Base-by-base conservation (phyloP, 495 filamentous ascomycete genomes). In the Trypethelium eluteriae region DNA sequence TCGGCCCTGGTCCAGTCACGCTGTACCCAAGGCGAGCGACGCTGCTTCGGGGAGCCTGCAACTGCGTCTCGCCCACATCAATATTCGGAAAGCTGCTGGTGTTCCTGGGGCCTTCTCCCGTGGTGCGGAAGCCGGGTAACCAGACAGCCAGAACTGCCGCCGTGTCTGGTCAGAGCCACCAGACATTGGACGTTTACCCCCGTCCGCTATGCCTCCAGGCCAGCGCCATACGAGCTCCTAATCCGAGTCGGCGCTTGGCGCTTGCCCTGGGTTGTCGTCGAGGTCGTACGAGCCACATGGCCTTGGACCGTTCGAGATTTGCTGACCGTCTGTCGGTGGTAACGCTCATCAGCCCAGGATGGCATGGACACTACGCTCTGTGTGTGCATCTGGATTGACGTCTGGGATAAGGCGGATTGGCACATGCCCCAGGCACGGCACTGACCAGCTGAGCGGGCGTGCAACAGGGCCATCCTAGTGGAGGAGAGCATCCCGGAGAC, bases 271-370 rank as follows among this genome's bases (percentile, higher is more conserved):
- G 53, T 59, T 4, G 53, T 14, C 6, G 25, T 59, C 25, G 34
- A 18, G 32, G 25, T 59, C 32, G 18, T 59, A 59, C 53, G 53
- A 59, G 53, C 53, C 53, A 59, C 53, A 59, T 59, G 53, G 53
- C 53, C 53, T 59, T 59, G 53, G 53, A 59, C 53, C 53, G 53
- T 18, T 59, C 53, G 53, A 59, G 53, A 59, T 59, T 59, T 18
- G n/a, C 53, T 59, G 53, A 59, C 53, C 25, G 53, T 59, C 53
- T 7, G 32, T 18, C 36, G n/a, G 36, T 10, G 18, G 53, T 32
- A 14, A 59, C 53, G 11, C 18, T 36, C 53, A 36, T 14, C 53
- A 9, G 53, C 5, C 53, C 53, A 59, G 53, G 53, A 36, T 59
- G n/a, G 32, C 6, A 7, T 9, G 53, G 53, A 7, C 53, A 14